Base-by-base conservation (phyloP, 164 flowering plant genomes). In the Umbellularia californica region DNA sequence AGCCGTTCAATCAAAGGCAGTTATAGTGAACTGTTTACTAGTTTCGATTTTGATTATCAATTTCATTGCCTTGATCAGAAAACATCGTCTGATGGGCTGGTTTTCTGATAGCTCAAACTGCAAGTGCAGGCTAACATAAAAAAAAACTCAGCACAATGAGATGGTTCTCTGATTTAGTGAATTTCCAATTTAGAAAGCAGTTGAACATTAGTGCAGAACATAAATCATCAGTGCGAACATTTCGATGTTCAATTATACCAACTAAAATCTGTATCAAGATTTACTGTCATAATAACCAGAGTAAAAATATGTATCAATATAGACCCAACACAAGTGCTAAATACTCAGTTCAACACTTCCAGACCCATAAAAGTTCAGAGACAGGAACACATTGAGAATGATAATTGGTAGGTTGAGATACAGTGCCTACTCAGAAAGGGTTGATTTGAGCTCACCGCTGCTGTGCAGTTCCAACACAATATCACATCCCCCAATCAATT, bases 401-500 rank as follows among this genome's bases (percentile, higher is more conserved):
- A 15, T 4, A 67, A 11, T 17, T 5, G 28, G 47, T 28, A 33
- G 28, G 47, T 14, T 28, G 41, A 13, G 41, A 9, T 5, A 47
- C 9, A 47, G 19, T 13, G 58, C 72, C 79, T 85, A 93, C 77
- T 90, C 99, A 2, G 91, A 83, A 30, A 95, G 86, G 33, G 94
- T 88, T 51, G 92, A 81, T 79, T 89, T 91, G 55, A 93, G 95
- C 77, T 92, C 95, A 17, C 97, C 94, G 58, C 70, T 83, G 80
- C 65, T 78, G 64, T 72, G 83, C 71, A 95, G 80, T 83, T 95
- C 98, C 88, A 93, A 25, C 28, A 93, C 77, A 50, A 93, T 95
- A 82, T 95, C 98, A 77, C 94, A 93, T 12, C 99, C 98, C 73
- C 99, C 99, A 5, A 95, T 77, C 70, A 95, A 72, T 84, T 95